These are phyloP conservation scores for Schizophyllum commune DNA, from an alignment of 1,284 basidiomycete genomes.

Conservation along the genomic window DNA sequence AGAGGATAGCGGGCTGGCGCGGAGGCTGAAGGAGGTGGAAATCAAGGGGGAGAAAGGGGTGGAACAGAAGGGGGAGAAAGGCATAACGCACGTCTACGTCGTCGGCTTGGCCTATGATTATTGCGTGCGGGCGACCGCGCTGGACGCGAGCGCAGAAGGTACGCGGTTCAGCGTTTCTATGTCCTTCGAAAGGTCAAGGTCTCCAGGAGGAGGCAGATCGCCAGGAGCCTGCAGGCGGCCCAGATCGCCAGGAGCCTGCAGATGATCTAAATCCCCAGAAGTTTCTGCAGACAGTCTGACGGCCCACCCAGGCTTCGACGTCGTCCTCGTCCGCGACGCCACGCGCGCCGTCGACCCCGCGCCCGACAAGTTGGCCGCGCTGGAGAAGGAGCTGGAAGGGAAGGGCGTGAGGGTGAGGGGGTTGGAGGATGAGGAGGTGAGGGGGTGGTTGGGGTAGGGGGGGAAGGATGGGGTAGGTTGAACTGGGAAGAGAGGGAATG, in stretches of 20 bases:
- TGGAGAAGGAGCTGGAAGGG: neutral
- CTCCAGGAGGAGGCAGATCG: too few relatives aligned
- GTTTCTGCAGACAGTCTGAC: too few relatives aligned
- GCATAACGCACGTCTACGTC: conserved; percentile 38
- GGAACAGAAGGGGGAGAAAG: conserved; percentile 21
- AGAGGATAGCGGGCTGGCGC: conserved; percentile 27
- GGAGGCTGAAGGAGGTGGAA: conserved; percentile 3
- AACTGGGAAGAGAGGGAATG: too few relatives aligned
- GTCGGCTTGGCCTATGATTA: conserved; percentile 46
- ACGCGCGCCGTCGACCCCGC: too few relatives aligned
- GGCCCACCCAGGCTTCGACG: too few relatives aligned
- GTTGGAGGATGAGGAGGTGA: neutral
- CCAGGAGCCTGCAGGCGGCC: too few relatives aligned
- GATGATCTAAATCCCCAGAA: too few relatives aligned
- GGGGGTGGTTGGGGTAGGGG: neutral
- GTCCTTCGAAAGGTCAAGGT: too few relatives aligned
- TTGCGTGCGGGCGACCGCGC: conserved; percentile 33
- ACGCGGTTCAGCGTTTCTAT: neutral
- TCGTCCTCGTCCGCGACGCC: too few relatives aligned
- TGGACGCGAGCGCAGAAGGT: neutral
- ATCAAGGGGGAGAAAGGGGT: neutral
- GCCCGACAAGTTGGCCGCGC: too few relatives aligned
- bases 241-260: too few relatives aligned
- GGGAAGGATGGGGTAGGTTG: too few relatives aligned
- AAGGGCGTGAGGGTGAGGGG: neutral